A percentile compares a stretch with the other conserved stretches of the same genome.
Evolutionary conservation across 169 alveolate genomes (phyloP).

Genomic region (Amoebophrya sp.): DNA sequence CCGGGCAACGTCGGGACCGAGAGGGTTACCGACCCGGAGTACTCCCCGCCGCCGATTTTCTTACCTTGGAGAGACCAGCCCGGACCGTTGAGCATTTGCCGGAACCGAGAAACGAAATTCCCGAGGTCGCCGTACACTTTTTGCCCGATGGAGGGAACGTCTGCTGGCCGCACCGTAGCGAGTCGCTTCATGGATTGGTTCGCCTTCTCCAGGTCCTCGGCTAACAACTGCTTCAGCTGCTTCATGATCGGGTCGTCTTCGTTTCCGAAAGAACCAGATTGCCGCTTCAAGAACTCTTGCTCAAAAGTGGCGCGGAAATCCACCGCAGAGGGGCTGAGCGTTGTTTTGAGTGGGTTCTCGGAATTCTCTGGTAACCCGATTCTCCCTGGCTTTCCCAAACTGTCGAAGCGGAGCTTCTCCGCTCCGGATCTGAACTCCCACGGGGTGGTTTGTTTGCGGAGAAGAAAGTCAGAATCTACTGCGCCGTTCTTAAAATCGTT

Average conservation of each 20-base stretch:
- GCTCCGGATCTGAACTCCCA: not conserved
- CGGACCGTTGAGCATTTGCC: not conserved
- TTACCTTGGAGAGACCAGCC: not conserved
- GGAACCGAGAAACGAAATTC: not conserved
- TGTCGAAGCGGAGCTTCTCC: not conserved
- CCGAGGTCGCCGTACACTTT: not conserved
- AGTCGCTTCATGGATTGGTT: not conserved
- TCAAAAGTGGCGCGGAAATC: too few relatives aligned
- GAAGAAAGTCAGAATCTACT: too few relatives aligned
- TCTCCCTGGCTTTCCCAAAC: not conserved
- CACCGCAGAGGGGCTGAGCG: too few relatives aligned
- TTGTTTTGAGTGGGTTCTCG: too few relatives aligned
- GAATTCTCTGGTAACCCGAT: too few relatives aligned
- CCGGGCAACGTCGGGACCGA: too few relatives aligned
- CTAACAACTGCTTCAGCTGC: not conserved
- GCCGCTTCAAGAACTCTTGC: too few relatives aligned
- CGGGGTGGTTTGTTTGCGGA: too few relatives aligned
- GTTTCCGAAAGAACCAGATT: too few relatives aligned
- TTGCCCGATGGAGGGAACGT: not conserved
- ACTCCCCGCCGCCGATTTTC: not conserved
- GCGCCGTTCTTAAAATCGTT: too few relatives aligned
- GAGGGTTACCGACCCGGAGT: too few relatives aligned
- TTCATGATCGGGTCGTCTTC: too few relatives aligned
- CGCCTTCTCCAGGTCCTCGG: not conserved
- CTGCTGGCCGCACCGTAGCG: not conserved